Evolutionary conservation across 441 rosid genomes (phyloP).

Genomic region (Croton laevigatus): DNA sequence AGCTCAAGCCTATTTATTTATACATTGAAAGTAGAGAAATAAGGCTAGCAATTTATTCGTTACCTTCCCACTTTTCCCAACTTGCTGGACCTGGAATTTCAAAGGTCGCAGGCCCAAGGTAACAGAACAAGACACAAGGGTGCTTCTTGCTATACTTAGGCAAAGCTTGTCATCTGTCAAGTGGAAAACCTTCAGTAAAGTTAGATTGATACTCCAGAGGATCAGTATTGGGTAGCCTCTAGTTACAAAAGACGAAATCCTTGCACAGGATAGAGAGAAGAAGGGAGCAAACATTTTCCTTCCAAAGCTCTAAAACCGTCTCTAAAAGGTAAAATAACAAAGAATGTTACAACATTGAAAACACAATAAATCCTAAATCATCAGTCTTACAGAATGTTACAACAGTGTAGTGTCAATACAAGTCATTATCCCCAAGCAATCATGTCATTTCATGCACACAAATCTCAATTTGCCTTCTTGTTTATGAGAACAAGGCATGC

Average conservation of each 20-base stretch:
- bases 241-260: not conserved
- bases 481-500: slow-evolving; percentile 9
- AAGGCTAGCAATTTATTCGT: not conserved
- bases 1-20: not conserved
- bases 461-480: not conserved
- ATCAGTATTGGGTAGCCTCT: not conserved
- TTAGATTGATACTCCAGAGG: not conserved
- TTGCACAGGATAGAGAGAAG: no score
- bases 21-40: not conserved
- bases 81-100: not conserved
- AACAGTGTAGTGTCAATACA: not conserved
- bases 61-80: not conserved
- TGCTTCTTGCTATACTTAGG: not conserved
- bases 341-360: slow-evolving; percentile 12
- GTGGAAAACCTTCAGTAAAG: not conserved
- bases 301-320: not conserved
- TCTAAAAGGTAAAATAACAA: not conserved
- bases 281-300: not conserved
- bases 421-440: slow-evolving; percentile 9
- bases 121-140: not conserved
- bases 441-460: slow-evolving; percentile 11
- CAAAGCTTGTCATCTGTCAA: not conserved
- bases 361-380: not conserved
- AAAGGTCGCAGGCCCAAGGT: not conserved
- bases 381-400: not conserved